Conservation (phyloP, 768 basidiomycete species). For the Omphalotus guepiniiformis region DNA sequence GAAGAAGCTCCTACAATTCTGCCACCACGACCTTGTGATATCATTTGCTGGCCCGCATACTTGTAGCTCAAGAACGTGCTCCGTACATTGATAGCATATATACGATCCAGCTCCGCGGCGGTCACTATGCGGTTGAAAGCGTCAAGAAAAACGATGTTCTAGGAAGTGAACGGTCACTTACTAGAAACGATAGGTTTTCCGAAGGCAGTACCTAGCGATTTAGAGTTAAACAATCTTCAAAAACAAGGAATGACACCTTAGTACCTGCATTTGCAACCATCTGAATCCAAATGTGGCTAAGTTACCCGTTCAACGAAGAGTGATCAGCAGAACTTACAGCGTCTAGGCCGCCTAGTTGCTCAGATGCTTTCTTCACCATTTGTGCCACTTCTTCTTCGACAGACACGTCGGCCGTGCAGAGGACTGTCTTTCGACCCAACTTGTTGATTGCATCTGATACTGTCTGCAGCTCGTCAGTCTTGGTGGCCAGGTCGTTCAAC, state of each 20-base stretch:
- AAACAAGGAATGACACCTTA: too few species aligned
- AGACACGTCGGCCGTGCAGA: slow-evolving; percentile 23
- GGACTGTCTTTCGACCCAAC: not conserved
- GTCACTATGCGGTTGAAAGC: not conserved
- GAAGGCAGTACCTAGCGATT: not conserved
- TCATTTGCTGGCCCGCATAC: slow-evolving; percentile 26
- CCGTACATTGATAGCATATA: slow-evolving; percentile 23
- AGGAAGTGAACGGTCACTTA: not conserved
- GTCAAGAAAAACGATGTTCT: not conserved
- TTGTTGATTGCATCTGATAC: not conserved
- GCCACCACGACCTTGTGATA: slow-evolving; percentile 31
- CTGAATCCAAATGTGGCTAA: slow-evolving; percentile 6
- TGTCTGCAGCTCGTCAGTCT: not conserved
- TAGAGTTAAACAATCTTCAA: too few species aligned
- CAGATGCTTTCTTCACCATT: slow-evolving; percentile 20
- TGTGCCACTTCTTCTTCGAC: slow-evolving; percentile 28
- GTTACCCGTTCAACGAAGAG: not conserved
- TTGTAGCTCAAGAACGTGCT: slow-evolving; percentile 32
- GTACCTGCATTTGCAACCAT: slow-evolving; percentile 23
- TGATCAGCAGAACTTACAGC: slow-evolving; percentile 30
- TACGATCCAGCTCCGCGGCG: slow-evolving; percentile 17
- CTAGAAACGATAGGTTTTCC: not conserved
- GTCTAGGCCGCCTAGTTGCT: slow-evolving; percentile 30
- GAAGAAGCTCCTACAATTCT: slow-evolving; percentile 26
- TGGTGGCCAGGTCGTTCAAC: slow-evolving; percentile 24